Conservation (phyloP, 2,329 filamentous ascomycete genomes). For the Alternaria angustiovoidea region DNA sequence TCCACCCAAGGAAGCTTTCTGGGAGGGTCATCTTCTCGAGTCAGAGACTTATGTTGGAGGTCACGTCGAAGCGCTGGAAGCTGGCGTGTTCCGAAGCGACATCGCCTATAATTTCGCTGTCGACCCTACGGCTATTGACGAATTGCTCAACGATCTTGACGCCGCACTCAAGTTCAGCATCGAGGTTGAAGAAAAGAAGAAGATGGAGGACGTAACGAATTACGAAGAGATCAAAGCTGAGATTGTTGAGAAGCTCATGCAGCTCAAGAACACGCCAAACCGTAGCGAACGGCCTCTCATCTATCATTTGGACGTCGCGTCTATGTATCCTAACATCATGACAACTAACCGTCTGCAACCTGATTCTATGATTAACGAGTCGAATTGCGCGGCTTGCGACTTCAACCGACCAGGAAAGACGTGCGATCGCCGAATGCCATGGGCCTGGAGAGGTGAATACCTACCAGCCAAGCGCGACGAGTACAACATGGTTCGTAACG, state of each 20-base stretch:
- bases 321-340: conserved; percentile 99
- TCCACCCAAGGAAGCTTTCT: conserved; percentile 89
- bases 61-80: conserved; percentile 98
- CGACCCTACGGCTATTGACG: conserved; percentile 88
- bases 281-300: conserved; percentile 87
- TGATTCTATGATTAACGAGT: conserved; percentile 98
- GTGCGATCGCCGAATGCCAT: conserved; percentile 91
- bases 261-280: conserved; percentile 83
- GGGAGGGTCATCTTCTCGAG: conserved; percentile 94
- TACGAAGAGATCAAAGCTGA: conserved; percentile 75
- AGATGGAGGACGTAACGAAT: conserved; percentile 59
- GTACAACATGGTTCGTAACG: conserved; percentile 98
- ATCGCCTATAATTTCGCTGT: conserved; percentile 94
- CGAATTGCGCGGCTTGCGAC: conserved; percentile 95
- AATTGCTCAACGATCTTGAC: conserved; percentile 85
- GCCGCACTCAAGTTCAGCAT: conserved; percentile 84
- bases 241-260: conserved; percentile 74
- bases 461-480: conserved; percentile 95
- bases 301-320: conserved; percentile 97
- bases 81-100: conserved; percentile 93
- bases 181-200: conserved; percentile 62
- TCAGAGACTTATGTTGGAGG: conserved; percentile 98
- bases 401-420: conserved; percentile 98
- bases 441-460: conserved; percentile 98
- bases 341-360: conserved; percentile 97